Base-by-base conservation (phyloP, 352 stramenopile species). In the Globisporangium emineosum region DNA sequence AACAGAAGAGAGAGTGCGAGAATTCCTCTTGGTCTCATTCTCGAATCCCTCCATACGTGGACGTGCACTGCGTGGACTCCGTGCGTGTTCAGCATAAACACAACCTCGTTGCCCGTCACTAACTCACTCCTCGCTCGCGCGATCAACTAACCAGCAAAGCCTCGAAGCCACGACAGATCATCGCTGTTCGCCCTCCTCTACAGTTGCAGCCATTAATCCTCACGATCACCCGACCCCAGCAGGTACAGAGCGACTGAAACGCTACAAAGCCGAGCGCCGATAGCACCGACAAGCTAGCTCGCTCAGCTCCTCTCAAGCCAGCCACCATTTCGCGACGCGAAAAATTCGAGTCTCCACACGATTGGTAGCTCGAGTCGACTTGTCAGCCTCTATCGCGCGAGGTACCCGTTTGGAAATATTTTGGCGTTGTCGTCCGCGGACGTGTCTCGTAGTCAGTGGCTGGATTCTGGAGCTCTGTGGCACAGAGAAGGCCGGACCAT, bases 381-480 rank as follows among this genome's bases (percentile, higher is more conserved):
- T 51, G 33, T 35, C 55, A 61, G 55, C 33, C 55, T 61, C 40
- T 51, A 61, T 61, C 37, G 33, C n/a, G 21, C 51, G 19, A 43
- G 52, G 35, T 59, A 25, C 32, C 30, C 27, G 19, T 7, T 27
- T n/a, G 33, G 21, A 49, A 32, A 37, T 30, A 56, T 37, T 37
- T 56, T 56, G 19, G n/a, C 43, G 43, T 37, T 33, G 50, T 32
- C 50, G 15, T 32, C 19, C 17, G 13, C 23, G 55, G 55, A 33
- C 35, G 33, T 61, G 56, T 52, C 55, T 61, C 37, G 56, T 21
- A 25, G 15, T 10, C 55, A 29, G 23, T 40, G 56, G 56, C 25
- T 61, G 21, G 32, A 37, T 35, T 52, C 37, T 52, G 17, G 53
- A 59, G 5, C 19, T 32, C 47, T 47, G 6, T 51, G 43, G 9